These are phyloP conservation scores for Saccharomyces mikatae DNA, from an alignment of 805 yeast genomes.

Conservation along the genomic window DNA sequence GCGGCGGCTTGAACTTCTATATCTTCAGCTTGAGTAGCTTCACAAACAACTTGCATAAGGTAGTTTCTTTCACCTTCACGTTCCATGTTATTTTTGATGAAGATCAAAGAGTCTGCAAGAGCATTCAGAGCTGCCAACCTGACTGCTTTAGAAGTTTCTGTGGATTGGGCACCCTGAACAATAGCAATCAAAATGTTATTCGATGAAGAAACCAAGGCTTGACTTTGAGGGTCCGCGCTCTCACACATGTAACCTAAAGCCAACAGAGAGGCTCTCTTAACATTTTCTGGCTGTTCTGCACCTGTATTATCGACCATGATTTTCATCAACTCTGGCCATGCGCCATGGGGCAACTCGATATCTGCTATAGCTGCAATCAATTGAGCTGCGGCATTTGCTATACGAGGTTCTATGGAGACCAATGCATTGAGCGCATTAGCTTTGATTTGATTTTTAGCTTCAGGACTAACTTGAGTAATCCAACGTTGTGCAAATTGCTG, in stretches of 20 bases:
- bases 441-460: slow-evolving; percentile 57
- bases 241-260: slow-evolving; percentile 96
- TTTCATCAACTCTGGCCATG: slow-evolving; percentile 83
- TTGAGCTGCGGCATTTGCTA: slow-evolving; percentile 85
- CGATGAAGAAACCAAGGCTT: slow-evolving; percentile 72
- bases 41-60: slow-evolving; percentile 98
- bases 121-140: slow-evolving; percentile 89
- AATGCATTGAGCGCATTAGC: slow-evolving; percentile 55
- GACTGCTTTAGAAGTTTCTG: slow-evolving; percentile 67
- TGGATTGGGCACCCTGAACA: slow-evolving; percentile 88
- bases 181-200: slow-evolving; percentile 91
- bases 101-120: slow-evolving; percentile 80
- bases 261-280: slow-evolving; percentile 79
- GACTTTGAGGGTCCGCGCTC: slow-evolving; percentile 69
- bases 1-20: slow-evolving; percentile 85
- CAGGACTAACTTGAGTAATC: slow-evolving; percentile 47
- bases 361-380: slow-evolving; percentile 95
- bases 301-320: slow-evolving; percentile 81
- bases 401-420: slow-evolving; percentile 57
- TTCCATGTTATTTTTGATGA: slow-evolving; percentile 80
- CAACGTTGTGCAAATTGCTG: slow-evolving; percentile 63
- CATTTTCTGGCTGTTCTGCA: slow-evolving; percentile 63
- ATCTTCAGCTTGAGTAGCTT: slow-evolving; percentile 88
- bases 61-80: slow-evolving; percentile 92
- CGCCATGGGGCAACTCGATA: slow-evolving; percentile 78